These are phyloP conservation scores for Hypoxylon rubiginosum DNA, from an alignment of 2,329 filamentous ascomycete species.

Conservation along the genomic window DNA sequence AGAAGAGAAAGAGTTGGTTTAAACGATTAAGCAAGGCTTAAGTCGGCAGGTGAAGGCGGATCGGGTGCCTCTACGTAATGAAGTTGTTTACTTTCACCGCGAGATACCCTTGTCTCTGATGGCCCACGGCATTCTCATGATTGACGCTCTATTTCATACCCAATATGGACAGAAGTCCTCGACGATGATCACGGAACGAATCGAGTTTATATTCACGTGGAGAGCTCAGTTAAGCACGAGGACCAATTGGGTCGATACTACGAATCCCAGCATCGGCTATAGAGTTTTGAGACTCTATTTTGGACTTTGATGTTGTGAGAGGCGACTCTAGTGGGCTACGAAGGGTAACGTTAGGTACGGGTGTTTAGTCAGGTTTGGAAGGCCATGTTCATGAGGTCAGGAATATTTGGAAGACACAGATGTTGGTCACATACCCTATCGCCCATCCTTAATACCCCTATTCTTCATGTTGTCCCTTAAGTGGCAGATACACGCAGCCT, in stretches of 20 bases:
- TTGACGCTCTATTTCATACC: slow-evolving; percentile 25
- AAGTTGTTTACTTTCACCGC: slow-evolving; percentile 30
- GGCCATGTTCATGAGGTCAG: slow-evolving; percentile 38
- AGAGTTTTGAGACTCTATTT: slow-evolving; percentile 21
- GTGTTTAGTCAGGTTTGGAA: slow-evolving; percentile 29
- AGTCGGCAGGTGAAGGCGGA: slow-evolving; percentile 22
- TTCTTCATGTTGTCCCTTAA: slow-evolving; percentile 15
- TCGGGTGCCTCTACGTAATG: slow-evolving; percentile 26
- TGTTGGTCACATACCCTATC: slow-evolving; percentile 31
- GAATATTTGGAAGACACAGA: slow-evolving; percentile 39
- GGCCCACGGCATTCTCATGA: slow-evolving; percentile 28
- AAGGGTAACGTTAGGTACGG: slow-evolving; percentile 31
- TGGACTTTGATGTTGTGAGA: slow-evolving; percentile 7
- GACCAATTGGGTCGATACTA: slow-evolving; percentile 12
- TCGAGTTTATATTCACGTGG: slow-evolving; percentile 9
- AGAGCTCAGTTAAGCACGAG: slow-evolving; percentile 8
- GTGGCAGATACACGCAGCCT: slow-evolving; percentile 22
- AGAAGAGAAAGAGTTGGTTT: slow-evolving; percentile 94
- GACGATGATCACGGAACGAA: slow-evolving; percentile 17
- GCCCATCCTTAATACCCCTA: slow-evolving; percentile 41
- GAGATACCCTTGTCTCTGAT: slow-evolving; percentile 43
- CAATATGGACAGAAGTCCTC: slow-evolving; percentile 17
- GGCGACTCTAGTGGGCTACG: slow-evolving; percentile 24
- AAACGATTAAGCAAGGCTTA: slow-evolving; percentile 80
- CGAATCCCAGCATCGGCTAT: slow-evolving; percentile 14